Evolutionary conservation across 2,329 filamentous ascomycete species (phyloP), one percentile per base, ranked within the genome.

Genomic region (Dactylonectria estremocensis): DNA sequence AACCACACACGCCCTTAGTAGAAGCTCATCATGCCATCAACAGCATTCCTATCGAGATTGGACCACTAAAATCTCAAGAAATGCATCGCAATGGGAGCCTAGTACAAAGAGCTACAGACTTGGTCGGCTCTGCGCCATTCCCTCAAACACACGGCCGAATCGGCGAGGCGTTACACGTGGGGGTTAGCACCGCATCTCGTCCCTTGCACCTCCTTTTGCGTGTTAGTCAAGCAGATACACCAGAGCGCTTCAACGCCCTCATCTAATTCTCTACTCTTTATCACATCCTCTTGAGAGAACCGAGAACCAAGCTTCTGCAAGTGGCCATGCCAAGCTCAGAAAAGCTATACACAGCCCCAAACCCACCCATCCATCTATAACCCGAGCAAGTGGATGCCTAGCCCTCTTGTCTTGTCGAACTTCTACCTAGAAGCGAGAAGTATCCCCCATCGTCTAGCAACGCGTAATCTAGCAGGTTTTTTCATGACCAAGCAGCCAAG

Each of bases 401-500:
- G 54, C 46, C 16, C 55, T 58, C 61, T 16, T 1, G 37, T 24
- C 58, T 48, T 20, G 24, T 24, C 4, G 37, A 24, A 6, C n/a
- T 18, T 40, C 57, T 55, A 62, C 9, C 40, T 35, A 56, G 43
- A 6, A n/a, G 5, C 40, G 16, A 2, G 16, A 6, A 16, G 7
- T 9, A n/a, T 11, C 8, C 28, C 46, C 49, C 40, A 24, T 31
- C 49, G 33, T 9, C 22, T 3, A 22, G 20, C 48, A 50, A 50
- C 49, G 16, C 49, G 49, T 31, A 40, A 20, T 46, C 22, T 28
- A 43, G 40, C 16, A 16, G 14, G n/a, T 14, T n/a, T 8, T n/a
- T n/a, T n/a, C 40, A 43, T 18, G 14, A n/a, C 54, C n/a, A 72
- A 61, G 68, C 66, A 67, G 53, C 73, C 59, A 5, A 46, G 16